Conservation (phyloP, 2,329 filamentous ascomycete species). For the Chaetothyriales sp. region DNA sequence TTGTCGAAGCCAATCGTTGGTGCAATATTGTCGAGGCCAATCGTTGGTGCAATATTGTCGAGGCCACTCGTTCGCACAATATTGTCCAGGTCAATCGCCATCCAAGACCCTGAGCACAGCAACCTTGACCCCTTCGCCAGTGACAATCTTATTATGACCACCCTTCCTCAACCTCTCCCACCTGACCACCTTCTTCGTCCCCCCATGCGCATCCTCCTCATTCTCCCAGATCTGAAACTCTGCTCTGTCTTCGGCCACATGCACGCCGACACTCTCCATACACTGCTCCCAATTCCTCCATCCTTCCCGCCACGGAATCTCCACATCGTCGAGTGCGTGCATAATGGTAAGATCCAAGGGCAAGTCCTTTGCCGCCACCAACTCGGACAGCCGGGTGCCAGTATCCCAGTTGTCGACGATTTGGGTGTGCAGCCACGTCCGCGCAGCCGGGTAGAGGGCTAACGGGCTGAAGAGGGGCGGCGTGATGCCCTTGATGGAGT, state of each 20-base stretch:
- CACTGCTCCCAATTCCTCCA: constrained; percentile 27
- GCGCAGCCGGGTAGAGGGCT: constrained; percentile 49
- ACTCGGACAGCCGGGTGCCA: constrained; percentile 47
- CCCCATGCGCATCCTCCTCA: constrained; percentile 17
- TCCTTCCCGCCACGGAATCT: constrained; percentile 57
- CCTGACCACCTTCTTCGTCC: constrained; percentile 27
- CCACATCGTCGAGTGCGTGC: constrained; percentile 66
- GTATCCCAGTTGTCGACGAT: constrained; percentile 77
- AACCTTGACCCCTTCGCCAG: constrained; percentile 15
- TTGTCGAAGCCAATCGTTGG: not conserved
- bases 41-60: not conserved
- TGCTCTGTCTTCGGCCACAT: constrained; percentile 18
- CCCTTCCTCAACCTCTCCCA: constrained; percentile 33
- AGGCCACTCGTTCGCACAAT: not conserved
- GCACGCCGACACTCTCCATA: constrained; percentile 7
- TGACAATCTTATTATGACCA: constrained; percentile 20
- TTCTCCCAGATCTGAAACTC: constrained; percentile 20
- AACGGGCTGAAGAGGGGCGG: constrained; percentile 65
- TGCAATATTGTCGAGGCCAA: no score
- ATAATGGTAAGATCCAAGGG: constrained; percentile 55
- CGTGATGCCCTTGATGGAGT: constrained; percentile 63
- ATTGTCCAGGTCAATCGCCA: not conserved
- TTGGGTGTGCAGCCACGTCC: constrained; percentile 45
- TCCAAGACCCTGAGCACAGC: constrained; percentile 2
- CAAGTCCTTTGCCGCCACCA: constrained; percentile 40